A percentile compares a stretch with the other conserved stretches of the same genome.
These are phyloP conservation scores for Coemansia furcata DNA, from an alignment of 192 early-diverging fungal species.

Conservation along the genomic window DNA sequence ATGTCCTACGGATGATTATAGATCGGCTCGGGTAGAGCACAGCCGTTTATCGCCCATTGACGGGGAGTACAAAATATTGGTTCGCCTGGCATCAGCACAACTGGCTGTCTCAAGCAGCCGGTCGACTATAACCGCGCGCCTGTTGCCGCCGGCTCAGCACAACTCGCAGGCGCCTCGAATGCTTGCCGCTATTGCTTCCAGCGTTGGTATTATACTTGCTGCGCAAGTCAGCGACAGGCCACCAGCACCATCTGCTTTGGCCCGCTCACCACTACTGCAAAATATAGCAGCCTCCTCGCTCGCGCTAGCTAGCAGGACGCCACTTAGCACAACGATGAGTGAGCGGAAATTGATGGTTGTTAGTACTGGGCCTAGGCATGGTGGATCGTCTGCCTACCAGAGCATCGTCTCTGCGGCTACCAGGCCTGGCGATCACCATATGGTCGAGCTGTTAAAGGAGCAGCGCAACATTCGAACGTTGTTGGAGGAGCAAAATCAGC, in stretches of 20 bases:
- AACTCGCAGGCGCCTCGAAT: slow-evolving; percentile 1
- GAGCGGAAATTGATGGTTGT: neutral
- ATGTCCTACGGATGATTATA: slow-evolving; percentile 2
- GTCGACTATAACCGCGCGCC: slow-evolving; percentile 16
- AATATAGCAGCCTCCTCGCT: slow-evolving; percentile 21
- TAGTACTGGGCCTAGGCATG: neutral
- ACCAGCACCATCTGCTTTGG: neutral
- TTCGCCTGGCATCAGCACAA: slow-evolving; percentile 25
- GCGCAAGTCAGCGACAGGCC: neutral
- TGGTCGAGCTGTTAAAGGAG: slow-evolving; percentile 38
- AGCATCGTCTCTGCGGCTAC: neutral
- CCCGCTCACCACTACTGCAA: slow-evolving; percentile 24
- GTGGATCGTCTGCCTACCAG: neutral
- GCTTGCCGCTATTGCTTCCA: slow-evolving; percentile 11
- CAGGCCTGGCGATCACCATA: slow-evolving; percentile 5
- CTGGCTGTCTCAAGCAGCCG: slow-evolving; percentile 8
- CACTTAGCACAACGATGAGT: neutral
- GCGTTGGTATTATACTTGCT: slow-evolving; percentile 8
- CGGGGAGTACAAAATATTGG: slow-evolving; percentile 4
- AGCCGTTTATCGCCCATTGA: slow-evolving; percentile 7
- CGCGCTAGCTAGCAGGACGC: slow-evolving; percentile 1
- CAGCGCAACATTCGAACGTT: slow-evolving; percentile 44
- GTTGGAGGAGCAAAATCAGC: slow-evolving; percentile 43
- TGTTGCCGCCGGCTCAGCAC: slow-evolving; percentile 11
- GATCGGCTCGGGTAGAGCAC: slow-evolving; percentile 18